Evolutionary conservation across 2,329 filamentous ascomycete genomes (phyloP).

Genomic region (Ascochyta fabae): DNA sequence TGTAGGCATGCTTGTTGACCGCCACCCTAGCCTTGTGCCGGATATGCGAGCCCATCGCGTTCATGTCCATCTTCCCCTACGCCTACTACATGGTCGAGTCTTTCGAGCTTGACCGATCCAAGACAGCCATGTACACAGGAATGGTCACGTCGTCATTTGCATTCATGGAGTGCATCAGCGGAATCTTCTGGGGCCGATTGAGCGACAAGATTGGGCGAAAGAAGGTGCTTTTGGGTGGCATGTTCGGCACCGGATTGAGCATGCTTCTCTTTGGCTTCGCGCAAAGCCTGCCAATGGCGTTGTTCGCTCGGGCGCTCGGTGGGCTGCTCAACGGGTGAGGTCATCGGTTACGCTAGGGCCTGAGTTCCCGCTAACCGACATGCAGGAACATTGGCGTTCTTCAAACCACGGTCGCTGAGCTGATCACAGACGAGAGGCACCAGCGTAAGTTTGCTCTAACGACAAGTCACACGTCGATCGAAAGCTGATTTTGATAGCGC

Average conservation of each 20-base stretch:
- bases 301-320: slow-evolving; percentile 86
- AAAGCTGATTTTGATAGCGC: slow-evolving; percentile 61
- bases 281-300: slow-evolving; percentile 77
- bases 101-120: slow-evolving; percentile 79
- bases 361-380: slow-evolving; percentile 39
- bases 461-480: slow-evolving; percentile 10
- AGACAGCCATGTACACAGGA: slow-evolving; percentile 90
- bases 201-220: slow-evolving; percentile 94
- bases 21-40: slow-evolving; percentile 77
- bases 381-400: slow-evolving; percentile 88
- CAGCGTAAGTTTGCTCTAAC: slow-evolving; percentile 68
- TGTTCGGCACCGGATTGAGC: slow-evolving; percentile 89
- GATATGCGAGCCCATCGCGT: slow-evolving; percentile 97
- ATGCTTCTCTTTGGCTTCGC: slow-evolving; percentile 94
- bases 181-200: slow-evolving; percentile 89
- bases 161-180: slow-evolving; percentile 91
- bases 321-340: slow-evolving; percentile 89
- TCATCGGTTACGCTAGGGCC: slow-evolving; percentile 33
- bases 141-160: slow-evolving; percentile 97
- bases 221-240: slow-evolving; percentile 86
- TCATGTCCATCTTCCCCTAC: slow-evolving; percentile 99
- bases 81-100: slow-evolving; percentile 97
- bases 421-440: slow-evolving; percentile 91
- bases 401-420: slow-evolving; percentile 92
- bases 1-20: slow-evolving; percentile 2